Evolutionary conservation across 2,329 filamentous ascomycete genomes (phyloP).

Genomic region (Colletotrichum zoysiae): DNA sequence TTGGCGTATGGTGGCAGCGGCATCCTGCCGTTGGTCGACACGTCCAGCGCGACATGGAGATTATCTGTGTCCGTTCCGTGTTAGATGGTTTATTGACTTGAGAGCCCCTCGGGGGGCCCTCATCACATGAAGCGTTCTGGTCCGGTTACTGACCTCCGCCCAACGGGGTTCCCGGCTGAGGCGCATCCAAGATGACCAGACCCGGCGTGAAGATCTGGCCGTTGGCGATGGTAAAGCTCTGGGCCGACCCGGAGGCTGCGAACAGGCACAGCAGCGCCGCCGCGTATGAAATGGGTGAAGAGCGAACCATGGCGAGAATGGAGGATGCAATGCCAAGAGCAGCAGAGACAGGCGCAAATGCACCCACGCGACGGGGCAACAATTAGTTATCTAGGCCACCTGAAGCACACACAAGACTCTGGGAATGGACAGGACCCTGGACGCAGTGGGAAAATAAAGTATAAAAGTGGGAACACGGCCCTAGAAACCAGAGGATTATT

Average conservation of each 20-base stretch:
- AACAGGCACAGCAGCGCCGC: slow-evolving; percentile 47
- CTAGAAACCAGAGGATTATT: slow-evolving; percentile 21
- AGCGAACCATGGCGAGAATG: slow-evolving; percentile 26
- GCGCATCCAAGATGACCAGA: slow-evolving; percentile 74
- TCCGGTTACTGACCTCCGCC: slow-evolving; percentile 67
- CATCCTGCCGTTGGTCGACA: slow-evolving; percentile 74
- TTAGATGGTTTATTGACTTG: slow-evolving; percentile 25
- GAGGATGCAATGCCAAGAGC: background rate
- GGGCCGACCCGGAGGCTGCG: slow-evolving; percentile 46
- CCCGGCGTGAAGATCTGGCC: slow-evolving; percentile 79
- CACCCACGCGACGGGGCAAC: slow-evolving; percentile 7
- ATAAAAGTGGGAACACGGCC: slow-evolving; percentile 38
- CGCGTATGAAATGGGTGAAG: slow-evolving; percentile 20
- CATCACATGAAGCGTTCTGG: background rate
- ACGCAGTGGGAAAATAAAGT: slow-evolving; percentile 10
- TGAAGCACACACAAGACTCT: slow-evolving; percentile 37
- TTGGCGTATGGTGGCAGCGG: slow-evolving; percentile 67
- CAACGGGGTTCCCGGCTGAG: slow-evolving; percentile 73
- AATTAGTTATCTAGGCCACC: slow-evolving; percentile 33
- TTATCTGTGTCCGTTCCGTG: slow-evolving; percentile 53
- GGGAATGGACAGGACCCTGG: slow-evolving; percentile 20
- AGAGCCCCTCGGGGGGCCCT: background rate
- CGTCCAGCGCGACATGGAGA: slow-evolving; percentile 75
- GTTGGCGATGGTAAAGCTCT: slow-evolving; percentile 69
- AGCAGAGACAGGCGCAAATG: slow-evolving; percentile 20